These are phyloP conservation scores for Pseudoperonospora humuli DNA, from an alignment of 352 stramenopile species.

Conservation along the genomic window DNA sequence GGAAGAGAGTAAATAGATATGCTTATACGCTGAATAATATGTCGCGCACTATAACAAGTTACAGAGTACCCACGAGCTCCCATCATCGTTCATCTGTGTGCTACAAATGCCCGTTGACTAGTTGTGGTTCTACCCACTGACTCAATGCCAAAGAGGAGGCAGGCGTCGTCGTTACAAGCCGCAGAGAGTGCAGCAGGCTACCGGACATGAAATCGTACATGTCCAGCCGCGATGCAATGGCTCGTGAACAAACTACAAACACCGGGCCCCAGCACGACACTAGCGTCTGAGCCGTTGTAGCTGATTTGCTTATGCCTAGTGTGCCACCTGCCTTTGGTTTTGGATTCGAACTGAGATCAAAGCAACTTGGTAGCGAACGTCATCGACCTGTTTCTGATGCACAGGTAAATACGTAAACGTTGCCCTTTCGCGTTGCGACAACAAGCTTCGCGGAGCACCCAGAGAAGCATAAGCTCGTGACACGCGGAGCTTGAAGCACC, in stretches of 20 bases:
- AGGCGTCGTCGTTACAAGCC: constrained; percentile 7
- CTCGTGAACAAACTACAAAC: constrained; percentile 38
- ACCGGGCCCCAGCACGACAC: constrained; percentile 42
- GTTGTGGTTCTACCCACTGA: constrained; percentile 20
- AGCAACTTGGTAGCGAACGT: constrained; percentile 14
- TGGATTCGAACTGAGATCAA: constrained; percentile 33
- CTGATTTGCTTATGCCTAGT: constrained; percentile 9
- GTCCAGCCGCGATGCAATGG: constrained; percentile 30
- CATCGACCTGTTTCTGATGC: constrained; percentile 11
- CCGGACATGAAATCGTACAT: constrained; percentile 39
- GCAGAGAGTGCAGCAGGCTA: constrained; percentile 36
- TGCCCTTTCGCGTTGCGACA: constrained; percentile 50
- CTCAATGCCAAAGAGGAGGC: constrained; percentile 1
- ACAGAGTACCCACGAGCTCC: constrained; percentile 22
- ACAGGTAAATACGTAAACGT: constrained; percentile 44
- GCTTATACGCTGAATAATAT: too few species aligned
- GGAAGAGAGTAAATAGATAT: too few species aligned
- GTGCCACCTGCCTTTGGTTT: constrained; percentile 21
- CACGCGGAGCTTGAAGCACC: constrained; percentile 40
- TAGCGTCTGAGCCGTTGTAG: constrained; percentile 37
- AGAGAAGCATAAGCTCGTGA: constrained; percentile 51
- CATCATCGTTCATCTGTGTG: neutral
- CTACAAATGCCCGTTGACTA: constrained; percentile 31
- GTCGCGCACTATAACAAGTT: too few species aligned
- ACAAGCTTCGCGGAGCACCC: constrained; percentile 21